These are phyloP conservation scores for Pilasporangium apinafurcum DNA, from an alignment of 352 stramenopile species.

Conservation along the genomic window DNA sequence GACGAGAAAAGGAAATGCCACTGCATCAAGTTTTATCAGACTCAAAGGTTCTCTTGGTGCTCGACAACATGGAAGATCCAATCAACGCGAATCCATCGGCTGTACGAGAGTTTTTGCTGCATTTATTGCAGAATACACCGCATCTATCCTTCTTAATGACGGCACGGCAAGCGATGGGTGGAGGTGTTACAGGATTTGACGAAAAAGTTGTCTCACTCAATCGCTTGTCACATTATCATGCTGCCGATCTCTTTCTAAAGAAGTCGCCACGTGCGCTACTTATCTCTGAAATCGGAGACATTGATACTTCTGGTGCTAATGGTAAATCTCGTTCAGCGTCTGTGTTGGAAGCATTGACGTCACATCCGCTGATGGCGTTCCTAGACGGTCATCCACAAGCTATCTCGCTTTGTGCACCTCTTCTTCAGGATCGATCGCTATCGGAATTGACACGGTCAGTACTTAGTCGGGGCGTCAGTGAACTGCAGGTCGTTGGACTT, in stretches of 20 bases:
- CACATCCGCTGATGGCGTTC: constrained; percentile 75
- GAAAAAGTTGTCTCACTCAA: constrained; percentile 81
- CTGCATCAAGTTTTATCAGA: constrained; percentile 50
- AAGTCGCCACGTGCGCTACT: constrained; percentile 61
- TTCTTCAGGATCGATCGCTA: constrained; percentile 69
- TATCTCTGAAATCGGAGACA: constrained; percentile 61
- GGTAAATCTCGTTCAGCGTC: constrained; percentile 20
- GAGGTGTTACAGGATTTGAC: constrained; percentile 61
- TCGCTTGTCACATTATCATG: constrained; percentile 61
- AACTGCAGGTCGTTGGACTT: constrained; percentile 59
- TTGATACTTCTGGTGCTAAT: constrained; percentile 16
- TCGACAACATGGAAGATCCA: constrained; percentile 83
- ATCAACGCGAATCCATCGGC: constrained; percentile 54
- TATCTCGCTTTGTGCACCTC: constrained; percentile 67
- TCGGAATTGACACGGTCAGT: constrained; percentile 69
- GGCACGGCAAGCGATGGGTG: constrained; percentile 61
- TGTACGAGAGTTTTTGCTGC: constrained; percentile 56
- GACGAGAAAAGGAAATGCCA: constrained; percentile 54
- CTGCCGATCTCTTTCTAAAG: constrained; percentile 71
- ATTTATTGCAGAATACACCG: constrained; percentile 57
- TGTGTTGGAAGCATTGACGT: constrained; percentile 50
- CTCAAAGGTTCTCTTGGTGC: constrained; percentile 53
- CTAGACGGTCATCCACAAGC: constrained; percentile 76
- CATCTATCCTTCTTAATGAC: constrained; percentile 67
- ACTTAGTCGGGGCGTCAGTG: constrained; percentile 57